These are phyloP conservation scores for Neoboletus brunneissimus DNA, from an alignment of 768 basidiomycete genomes.

Conservation along the genomic window DNA sequence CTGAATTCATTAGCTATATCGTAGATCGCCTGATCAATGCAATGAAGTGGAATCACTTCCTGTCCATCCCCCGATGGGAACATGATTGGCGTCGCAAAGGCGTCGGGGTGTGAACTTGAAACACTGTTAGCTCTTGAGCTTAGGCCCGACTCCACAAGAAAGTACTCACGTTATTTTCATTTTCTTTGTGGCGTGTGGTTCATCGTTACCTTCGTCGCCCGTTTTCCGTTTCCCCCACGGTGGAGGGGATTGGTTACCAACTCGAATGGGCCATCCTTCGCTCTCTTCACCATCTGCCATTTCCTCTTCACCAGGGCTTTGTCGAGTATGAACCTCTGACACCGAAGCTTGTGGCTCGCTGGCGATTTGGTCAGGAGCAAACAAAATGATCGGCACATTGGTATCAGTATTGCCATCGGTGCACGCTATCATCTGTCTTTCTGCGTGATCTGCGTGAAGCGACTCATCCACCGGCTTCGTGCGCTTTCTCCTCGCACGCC, in stretches of 20 bases:
- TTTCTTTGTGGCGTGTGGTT: conserved; percentile 39
- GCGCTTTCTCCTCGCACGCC: conserved; percentile 51
- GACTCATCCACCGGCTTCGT: conserved; percentile 31
- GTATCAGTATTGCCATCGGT: conserved; percentile 7
- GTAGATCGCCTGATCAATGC: conserved; percentile 61
- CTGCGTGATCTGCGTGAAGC: conserved; percentile 20
- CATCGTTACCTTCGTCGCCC: conserved; percentile 36
- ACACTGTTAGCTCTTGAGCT: conserved; percentile 4
- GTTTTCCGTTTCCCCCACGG: conserved; percentile 64
- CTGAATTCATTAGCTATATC: conserved; percentile 68
- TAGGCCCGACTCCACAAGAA: background rate
- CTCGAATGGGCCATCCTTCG: conserved; percentile 64
- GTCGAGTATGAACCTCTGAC: conserved; percentile 28
- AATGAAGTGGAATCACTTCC: conserved; percentile 41
- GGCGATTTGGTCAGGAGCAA: conserved; percentile 22
- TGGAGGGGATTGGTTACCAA: conserved; percentile 63
- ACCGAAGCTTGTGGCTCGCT: conserved; percentile 29
- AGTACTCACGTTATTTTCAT: conserved; percentile 40
- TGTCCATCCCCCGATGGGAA: conserved; percentile 9
- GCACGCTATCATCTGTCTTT: conserved; percentile 14
- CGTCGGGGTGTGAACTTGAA: conserved; percentile 1
- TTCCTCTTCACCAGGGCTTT: conserved; percentile 60
- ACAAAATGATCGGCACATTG: conserved; percentile 26
- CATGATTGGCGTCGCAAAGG: conserved; percentile 3
- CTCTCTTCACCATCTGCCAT: conserved; percentile 57